Evolutionary conservation across 2,329 filamentous ascomycete species (phyloP).

Genomic region (Penicillium sp.): DNA sequence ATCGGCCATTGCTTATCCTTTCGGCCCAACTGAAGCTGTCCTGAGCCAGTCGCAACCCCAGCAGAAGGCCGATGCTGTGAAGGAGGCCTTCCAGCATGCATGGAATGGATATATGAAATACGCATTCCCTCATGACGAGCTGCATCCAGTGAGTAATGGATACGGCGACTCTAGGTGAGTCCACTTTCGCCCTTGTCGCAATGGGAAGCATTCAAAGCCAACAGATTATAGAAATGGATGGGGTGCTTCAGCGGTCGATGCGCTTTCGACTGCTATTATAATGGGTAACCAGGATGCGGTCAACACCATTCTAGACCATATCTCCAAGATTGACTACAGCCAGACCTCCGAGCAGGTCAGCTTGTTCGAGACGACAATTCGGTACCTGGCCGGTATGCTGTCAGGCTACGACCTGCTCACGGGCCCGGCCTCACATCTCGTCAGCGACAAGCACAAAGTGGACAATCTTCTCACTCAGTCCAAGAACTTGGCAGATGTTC

Average conservation of each 20-base stretch:
- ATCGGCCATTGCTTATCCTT: slow-evolving; percentile 21
- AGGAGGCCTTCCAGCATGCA: slow-evolving; percentile 62
- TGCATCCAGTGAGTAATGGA: slow-evolving; percentile 62
- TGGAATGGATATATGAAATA: slow-evolving; percentile 70
- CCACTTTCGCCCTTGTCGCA: background rate
- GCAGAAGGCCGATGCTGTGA: slow-evolving; percentile 55
- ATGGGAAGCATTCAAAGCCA: slow-evolving; percentile 1
- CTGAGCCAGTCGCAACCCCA: slow-evolving; percentile 12
- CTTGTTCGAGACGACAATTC: slow-evolving; percentile 85
- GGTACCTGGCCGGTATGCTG: slow-evolving; percentile 75
- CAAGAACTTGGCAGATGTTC: slow-evolving; percentile 61
- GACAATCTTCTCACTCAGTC: slow-evolving; percentile 62
- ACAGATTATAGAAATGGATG: slow-evolving; percentile 62
- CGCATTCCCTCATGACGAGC: slow-evolving; percentile 72
- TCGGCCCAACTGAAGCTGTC: slow-evolving; percentile 10
- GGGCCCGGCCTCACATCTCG: slow-evolving; percentile 56
- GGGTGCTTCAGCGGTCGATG: slow-evolving; percentile 79
- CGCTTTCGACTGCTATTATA: slow-evolving; percentile 70
- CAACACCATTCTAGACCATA: slow-evolving; percentile 63
- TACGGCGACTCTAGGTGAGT: slow-evolving; percentile 64
- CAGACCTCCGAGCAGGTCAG: slow-evolving; percentile 59
- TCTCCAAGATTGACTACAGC: slow-evolving; percentile 66
- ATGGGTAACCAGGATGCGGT: slow-evolving; percentile 67
- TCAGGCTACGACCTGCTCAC: slow-evolving; percentile 65
- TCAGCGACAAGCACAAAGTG: slow-evolving; percentile 47